Conservation (phyloP, 176 grass and related monocot genomes). For the Carex cristatella region DNA sequence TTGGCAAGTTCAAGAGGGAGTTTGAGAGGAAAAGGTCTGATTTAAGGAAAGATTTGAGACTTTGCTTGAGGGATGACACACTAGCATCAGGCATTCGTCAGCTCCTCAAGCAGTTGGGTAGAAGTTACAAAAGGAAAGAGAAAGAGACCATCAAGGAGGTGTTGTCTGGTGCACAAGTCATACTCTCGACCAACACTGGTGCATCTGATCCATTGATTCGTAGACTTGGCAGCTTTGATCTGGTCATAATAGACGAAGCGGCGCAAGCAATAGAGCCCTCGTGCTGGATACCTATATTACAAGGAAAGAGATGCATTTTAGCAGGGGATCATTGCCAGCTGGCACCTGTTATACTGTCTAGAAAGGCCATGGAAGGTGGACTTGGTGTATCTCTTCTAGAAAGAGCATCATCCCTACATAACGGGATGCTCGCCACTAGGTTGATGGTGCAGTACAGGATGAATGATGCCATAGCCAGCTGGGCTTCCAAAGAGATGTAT, state of each 20-base stretch:
- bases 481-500: slow-evolving; percentile 99
- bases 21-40: slow-evolving; percentile 89
- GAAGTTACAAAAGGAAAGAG: slow-evolving; percentile 74
- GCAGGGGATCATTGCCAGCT: slow-evolving; percentile 83
- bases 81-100: slow-evolving; percentile 86
- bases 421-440: slow-evolving; percentile 59
- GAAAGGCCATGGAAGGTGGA: slow-evolving; percentile 79
- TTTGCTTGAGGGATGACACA: slow-evolving; percentile 85
- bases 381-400: slow-evolving; percentile 91
- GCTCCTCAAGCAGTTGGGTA: slow-evolving; percentile 90
- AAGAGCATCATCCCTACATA: slow-evolving; percentile 64
- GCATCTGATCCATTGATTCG: slow-evolving; percentile 79
- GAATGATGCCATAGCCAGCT: slow-evolving; percentile 91
- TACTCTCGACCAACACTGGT: slow-evolving; percentile 80
- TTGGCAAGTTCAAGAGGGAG: slow-evolving; percentile 68
- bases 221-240: slow-evolving; percentile 60
- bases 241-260: slow-evolving; percentile 92
- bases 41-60: slow-evolving; percentile 82
- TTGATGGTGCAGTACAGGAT: slow-evolving; percentile 77
- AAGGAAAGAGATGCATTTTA: slow-evolving; percentile 82
- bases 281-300: slow-evolving; percentile 92
- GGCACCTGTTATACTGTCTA: slow-evolving; percentile 74
- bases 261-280: slow-evolving; percentile 82
- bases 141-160: slow-evolving; percentile 85
- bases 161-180: slow-evolving; percentile 59